Percentiles rank a stretch among this genome's conserved stretches.
Evolutionary conservation across 116 monocot genomes (phyloP).

Genomic region (Trichopus zeylanicus): DNA sequence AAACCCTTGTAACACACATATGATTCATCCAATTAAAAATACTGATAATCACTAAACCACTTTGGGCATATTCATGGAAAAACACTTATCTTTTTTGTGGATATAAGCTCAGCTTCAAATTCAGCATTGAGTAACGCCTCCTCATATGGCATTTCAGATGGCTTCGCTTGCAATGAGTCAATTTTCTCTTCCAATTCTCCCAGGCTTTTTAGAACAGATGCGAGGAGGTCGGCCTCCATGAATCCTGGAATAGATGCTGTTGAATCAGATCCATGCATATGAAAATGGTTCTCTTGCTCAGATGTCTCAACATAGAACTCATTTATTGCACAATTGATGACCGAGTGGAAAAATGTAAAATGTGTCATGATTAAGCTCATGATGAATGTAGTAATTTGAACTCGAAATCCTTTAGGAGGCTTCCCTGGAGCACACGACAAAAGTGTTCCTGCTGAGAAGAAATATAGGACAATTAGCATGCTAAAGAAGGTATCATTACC

Average conservation of each 20-base stretch:
- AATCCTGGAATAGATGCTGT: constrained; percentile 50
- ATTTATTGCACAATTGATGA: constrained; percentile 6
- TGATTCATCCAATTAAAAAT: too few relatives aligned
- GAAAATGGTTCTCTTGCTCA: constrained; percentile 5
- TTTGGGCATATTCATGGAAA: too few relatives aligned
- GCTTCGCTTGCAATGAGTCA: too few relatives aligned
- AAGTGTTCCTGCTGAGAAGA: constrained; percentile 12
- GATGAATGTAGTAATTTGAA: constrained; percentile 16
- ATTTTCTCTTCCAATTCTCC: too few relatives aligned
- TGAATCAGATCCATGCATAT: constrained; percentile 18
- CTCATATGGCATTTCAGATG: too few relatives aligned
- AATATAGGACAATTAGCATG: not conserved
- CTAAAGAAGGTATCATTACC: too few relatives aligned
- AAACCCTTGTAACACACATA: too few relatives aligned
- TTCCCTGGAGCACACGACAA: constrained; percentile 8
- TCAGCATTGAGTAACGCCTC: too few relatives aligned
- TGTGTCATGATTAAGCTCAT: constrained; percentile 34
- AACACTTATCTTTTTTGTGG: too few relatives aligned
- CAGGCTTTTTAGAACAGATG: constrained; percentile 47
- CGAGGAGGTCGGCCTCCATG: constrained; percentile 28
- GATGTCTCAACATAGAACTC: constrained; percentile 10
- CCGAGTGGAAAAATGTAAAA: constrained; percentile 18
- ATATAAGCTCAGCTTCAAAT: too few relatives aligned
- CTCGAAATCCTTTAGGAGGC: constrained; percentile 11
- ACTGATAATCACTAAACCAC: too few relatives aligned